These are phyloP conservation scores for Prunus padus DNA, from an alignment of 306 rosid genomes.

Conservation along the genomic window DNA sequence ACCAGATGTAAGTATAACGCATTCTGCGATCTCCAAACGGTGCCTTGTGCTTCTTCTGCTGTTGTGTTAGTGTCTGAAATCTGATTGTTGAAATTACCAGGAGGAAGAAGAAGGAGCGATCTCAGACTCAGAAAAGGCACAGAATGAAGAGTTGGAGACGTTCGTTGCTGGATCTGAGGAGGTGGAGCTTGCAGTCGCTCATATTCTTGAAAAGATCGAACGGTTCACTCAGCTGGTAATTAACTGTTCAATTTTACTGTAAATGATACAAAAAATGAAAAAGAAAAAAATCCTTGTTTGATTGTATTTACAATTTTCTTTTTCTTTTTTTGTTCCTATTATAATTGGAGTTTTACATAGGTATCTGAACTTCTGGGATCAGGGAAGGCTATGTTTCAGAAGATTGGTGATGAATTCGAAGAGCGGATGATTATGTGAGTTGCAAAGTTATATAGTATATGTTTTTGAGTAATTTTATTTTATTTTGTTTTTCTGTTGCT, in stretches of 20 bases:
- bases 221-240: conserved; percentile 73
- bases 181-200: conserved; percentile 61
- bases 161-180: conserved; percentile 54
- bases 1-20: not conserved
- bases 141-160: conserved; percentile 44
- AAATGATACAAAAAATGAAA: not conserved
- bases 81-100: conserved; percentile 4
- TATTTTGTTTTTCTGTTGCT: not conserved
- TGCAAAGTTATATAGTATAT: not conserved
- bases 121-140: conserved; percentile 38
- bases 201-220: conserved; percentile 64
- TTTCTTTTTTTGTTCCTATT: not conserved
- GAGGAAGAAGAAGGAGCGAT: conserved; percentile 41
- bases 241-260: not conserved
- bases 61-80: not conserved
- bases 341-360: conserved; percentile 30
- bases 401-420: conserved; percentile 63
- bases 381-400: conserved; percentile 66
- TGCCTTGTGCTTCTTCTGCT: not conserved
- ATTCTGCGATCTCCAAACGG: not conserved
- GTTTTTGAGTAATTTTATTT: not conserved
- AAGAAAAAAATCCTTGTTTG: not conserved
- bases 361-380: conserved; percentile 79
- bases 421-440: conserved; percentile 72
- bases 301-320: not conserved